A percentile compares a stretch with the other conserved stretches of the same genome.
These are phyloP conservation scores for Helotiales sp. DNA, from an alignment of 2,329 filamentous ascomycete genomes.

Conservation along the genomic window DNA sequence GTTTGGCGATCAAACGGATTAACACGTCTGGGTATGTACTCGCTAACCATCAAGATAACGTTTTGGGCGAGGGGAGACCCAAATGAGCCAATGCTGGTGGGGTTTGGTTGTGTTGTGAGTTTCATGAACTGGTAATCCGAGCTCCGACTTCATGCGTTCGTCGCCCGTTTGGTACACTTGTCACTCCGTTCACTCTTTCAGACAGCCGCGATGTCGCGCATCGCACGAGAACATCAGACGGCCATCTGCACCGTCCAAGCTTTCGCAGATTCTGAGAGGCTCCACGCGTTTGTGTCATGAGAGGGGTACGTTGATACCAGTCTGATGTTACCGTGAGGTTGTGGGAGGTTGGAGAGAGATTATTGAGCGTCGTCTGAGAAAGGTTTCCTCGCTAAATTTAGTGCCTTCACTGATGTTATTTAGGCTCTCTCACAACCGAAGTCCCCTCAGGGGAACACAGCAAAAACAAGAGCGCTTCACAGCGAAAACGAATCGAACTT, in stretches of 20 bases:
- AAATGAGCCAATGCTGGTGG: constrained; percentile 16
- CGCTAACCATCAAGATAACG: constrained; percentile 12
- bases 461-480: not conserved
- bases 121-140: constrained; percentile 29
- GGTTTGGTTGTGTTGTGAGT: constrained; percentile 26
- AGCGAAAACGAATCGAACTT: not conserved
- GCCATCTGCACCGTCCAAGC: not conserved
- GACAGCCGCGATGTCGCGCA: constrained; percentile 6
- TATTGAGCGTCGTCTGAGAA: not conserved
- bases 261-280: not conserved
- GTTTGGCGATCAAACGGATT: constrained; percentile 32
- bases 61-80: constrained; percentile 11
- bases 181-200: constrained; percentile 6
- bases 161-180: constrained; percentile 11
- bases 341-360: not conserved
- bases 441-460: not conserved
- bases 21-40: constrained; percentile 15
- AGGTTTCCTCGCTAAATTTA: constrained; percentile 1
- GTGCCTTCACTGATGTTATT: not conserved
- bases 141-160: constrained; percentile 31
- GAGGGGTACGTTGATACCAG: not conserved
- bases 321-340: not conserved
- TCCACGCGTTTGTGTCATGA: not conserved
- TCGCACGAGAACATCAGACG: constrained; percentile 10
- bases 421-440: not conserved